Base-by-base conservation (phyloP, 108 stramenopile genomes). In the Fistulifera pelliculosa region DNA sequence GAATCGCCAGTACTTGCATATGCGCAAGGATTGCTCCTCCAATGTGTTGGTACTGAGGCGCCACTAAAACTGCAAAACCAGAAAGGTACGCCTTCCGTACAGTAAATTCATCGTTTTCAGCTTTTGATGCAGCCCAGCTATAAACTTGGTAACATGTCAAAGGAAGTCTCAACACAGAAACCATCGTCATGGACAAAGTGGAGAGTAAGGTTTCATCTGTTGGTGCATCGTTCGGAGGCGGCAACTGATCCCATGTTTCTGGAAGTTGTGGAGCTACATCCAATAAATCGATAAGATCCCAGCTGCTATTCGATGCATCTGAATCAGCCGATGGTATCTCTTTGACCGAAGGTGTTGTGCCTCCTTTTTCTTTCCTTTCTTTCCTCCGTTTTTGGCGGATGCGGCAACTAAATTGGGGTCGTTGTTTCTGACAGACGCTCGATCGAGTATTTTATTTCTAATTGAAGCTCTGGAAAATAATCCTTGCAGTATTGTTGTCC, bases 131-230 rank as follows among this genome's bases (percentile, higher is more conserved):
- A 26, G 68, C 74, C 64, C 68, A 68, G n/a, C 60, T 38, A 50
- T 75, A 75, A 31, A 80, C 27, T 48, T 75, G 70, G 53, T 58
- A 75, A 22, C 64, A 56, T 4, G 73, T 80, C 40, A 69, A 25
- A 10, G 43, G 61, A 1, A 72, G 52, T 41, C 63, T 52, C n/a
- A 75, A 56, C 16, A 38, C 49, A 21, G 62, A 41, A 1, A 49
- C 17, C 27, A 78, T 39, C 17, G 70, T 66, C 14, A 75, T 62
- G 6, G 58, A 54, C 31, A 80, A 17, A 41, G 79, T 80, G 21
- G 52, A 70, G 14, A 80, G 59, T 2, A 70, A 69, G 2, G 71
- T 75, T 49, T 72, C 61, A 56, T 72, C 71, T 3, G 11, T 17
- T 11, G 44, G 44, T 21, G 19, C 16, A 45, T 11, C 44, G 44